These are phyloP conservation scores for Penicillium cataractarum DNA, from an alignment of 495 filamentous ascomycete genomes.

Conservation along the genomic window DNA sequence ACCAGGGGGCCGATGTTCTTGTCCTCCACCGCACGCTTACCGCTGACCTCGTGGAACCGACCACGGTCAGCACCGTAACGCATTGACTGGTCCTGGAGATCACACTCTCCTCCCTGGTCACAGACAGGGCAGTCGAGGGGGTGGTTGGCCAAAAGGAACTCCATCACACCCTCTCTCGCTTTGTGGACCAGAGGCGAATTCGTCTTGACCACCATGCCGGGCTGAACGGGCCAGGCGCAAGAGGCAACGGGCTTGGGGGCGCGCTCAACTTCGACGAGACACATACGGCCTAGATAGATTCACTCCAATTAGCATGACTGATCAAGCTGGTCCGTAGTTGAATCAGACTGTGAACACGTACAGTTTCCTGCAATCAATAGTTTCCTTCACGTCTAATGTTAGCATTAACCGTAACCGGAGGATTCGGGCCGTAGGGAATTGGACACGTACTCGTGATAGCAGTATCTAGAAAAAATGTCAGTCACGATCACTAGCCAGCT, in stretches of 20 bases:
- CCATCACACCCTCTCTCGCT: conserved; percentile 97
- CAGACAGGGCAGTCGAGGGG: conserved; percentile 97
- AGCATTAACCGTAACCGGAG: conserved; percentile 26
- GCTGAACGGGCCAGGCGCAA: conserved; percentile 97
- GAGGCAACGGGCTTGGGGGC: conserved; percentile 96
- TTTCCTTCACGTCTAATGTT: conserved; percentile 61
- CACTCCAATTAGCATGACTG: conserved; percentile 13
- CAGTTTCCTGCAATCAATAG: conserved; percentile 99
- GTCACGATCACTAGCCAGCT: conserved; percentile 20
- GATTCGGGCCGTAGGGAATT: conserved; percentile 6
- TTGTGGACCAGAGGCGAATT: conserved; percentile 95
- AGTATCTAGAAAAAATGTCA: conserved; percentile 73
- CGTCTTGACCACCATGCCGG: conserved; percentile 98
- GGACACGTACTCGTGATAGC: conserved; percentile 86
- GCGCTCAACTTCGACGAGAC: conserved; percentile 94
- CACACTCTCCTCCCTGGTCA: conserved; percentile 98
- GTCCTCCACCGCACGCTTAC: conserved; percentile 97
- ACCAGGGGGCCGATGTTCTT: conserved; percentile 99
- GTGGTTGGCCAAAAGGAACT: conserved; percentile 96
- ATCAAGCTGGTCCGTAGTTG: background rate
- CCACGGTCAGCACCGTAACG: conserved; percentile 94
- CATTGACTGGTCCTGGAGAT: conserved; percentile 99
- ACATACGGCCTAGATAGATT: conserved; percentile 73
- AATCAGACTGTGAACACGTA: conserved; percentile 30
- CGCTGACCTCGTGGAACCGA: conserved; percentile 90